Evolutionary conservation across 1,139 yeast genomes (phyloP).

Genomic region (Kazachstania sp.): DNA sequence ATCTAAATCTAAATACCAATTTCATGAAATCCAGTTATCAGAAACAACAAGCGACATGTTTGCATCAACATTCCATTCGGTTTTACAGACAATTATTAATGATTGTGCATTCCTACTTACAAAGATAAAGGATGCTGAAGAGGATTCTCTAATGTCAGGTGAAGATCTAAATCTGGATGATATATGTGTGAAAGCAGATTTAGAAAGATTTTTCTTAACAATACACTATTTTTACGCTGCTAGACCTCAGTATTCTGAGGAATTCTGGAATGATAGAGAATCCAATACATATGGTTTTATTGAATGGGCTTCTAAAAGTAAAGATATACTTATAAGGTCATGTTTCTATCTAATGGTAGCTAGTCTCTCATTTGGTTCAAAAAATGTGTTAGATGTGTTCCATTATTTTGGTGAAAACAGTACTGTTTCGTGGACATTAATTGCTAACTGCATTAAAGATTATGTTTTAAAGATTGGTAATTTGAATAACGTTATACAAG

Average conservation of each 20-base stretch:
- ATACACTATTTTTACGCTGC: slow-evolving; percentile 61
- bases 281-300: slow-evolving; percentile 65
- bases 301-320: slow-evolving; percentile 80
- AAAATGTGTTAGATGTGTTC: slow-evolving; percentile 43
- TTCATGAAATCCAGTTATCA: slow-evolving; percentile 14
- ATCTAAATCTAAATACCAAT: slow-evolving; percentile 3
- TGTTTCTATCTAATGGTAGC: slow-evolving; percentile 74
- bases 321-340: slow-evolving; percentile 75
- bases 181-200: slow-evolving; percentile 64
- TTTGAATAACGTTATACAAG: slow-evolving; percentile 23
- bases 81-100: slow-evolving; percentile 54
- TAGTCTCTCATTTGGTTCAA: slow-evolving; percentile 57
- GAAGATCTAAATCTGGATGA: slow-evolving; percentile 41
- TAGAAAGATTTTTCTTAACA: slow-evolving; percentile 79
- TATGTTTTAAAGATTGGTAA: slow-evolving; percentile 44
- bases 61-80: slow-evolving; percentile 38
- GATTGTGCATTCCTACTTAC: slow-evolving; percentile 75
- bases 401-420: slow-evolving; percentile 33
- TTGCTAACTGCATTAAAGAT: slow-evolving; percentile 48
- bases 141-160: slow-evolving; percentile 61
- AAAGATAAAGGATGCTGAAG: slow-evolving; percentile 76
- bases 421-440: slow-evolving; percentile 51
- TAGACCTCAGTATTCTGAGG: slow-evolving; percentile 48
- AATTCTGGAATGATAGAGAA: slow-evolving; percentile 69
- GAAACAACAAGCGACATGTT: slow-evolving; percentile 20